A percentile compares a stretch with the other conserved stretches of the same genome.
These are phyloP conservation scores for Eucommia ulmoides DNA, from an alignment of 257 asterid genomes.

Conservation along the genomic window DNA sequence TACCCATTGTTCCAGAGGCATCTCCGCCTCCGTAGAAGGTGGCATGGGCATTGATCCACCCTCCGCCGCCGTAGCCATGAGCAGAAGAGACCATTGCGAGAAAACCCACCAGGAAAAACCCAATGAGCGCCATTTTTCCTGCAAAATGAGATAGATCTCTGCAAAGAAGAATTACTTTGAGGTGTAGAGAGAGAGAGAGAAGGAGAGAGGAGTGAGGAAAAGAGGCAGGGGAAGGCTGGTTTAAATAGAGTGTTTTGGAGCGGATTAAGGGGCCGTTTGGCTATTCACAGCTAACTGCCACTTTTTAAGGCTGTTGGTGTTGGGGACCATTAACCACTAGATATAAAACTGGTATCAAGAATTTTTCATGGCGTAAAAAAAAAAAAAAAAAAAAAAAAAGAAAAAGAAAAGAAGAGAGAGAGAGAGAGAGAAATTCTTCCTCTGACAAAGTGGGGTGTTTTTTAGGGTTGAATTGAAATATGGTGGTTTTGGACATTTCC, in stretches of 20 bases:
- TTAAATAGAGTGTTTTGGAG: conserved; percentile 16
- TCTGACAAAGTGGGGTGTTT: no score
- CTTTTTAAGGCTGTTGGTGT: no score
- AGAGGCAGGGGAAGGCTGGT: conserved; percentile 1
- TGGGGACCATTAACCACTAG: conserved; percentile 10
- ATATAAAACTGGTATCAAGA: not conserved
- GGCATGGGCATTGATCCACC: no score
- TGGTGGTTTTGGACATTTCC: conserved; percentile 6
- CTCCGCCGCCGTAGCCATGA: conserved; percentile 37
- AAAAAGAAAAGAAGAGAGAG: no score
- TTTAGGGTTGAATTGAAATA: not conserved
- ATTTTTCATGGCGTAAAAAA: not conserved
- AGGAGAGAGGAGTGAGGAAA: conserved; percentile 2
- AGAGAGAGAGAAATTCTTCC: no score
- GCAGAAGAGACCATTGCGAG: conserved; percentile 31
- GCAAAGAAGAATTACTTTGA: no score
- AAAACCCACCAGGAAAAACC: conserved; percentile 23
- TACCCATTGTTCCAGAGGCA: no score
- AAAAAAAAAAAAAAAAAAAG: no score
- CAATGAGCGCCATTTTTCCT: conserved; percentile 27
- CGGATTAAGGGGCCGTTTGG: not conserved
- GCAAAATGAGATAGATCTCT: conserved; percentile 15
- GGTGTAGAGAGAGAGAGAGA: conserved; percentile 4
- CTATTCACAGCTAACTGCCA: conserved; percentile 16
- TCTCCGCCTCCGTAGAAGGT: no score